Evolutionary conservation across 2,329 filamentous ascomycete species (phyloP).

Genomic region (Trichoderma harzianum): DNA sequence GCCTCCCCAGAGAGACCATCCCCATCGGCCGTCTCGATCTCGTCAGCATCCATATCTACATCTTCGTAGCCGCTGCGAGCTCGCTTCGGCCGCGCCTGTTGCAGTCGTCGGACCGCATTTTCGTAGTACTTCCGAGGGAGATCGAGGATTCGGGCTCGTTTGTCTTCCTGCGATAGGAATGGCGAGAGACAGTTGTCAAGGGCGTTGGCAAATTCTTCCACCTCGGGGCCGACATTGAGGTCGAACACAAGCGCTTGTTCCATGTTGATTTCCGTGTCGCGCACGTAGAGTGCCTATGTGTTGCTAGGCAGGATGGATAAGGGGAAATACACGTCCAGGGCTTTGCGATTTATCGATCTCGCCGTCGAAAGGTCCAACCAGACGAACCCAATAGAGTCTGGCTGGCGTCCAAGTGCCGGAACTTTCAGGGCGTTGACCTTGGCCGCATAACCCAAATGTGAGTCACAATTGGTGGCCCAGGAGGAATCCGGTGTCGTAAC

Average conservation of each 20-base stretch:
- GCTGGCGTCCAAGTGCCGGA: conserved; percentile 12
- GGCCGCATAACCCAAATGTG: conserved; percentile 5
- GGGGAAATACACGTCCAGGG: not conserved
- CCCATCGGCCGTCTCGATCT: conserved; percentile 37
- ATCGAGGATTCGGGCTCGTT: conserved; percentile 63
- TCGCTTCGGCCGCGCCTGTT: conserved; percentile 30
- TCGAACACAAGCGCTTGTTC: conserved; percentile 30
- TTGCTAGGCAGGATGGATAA: not conserved
- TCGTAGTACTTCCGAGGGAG: conserved; percentile 57
- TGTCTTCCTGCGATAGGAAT: conserved; percentile 48
- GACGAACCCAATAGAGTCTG: not conserved
- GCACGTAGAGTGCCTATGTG: not conserved
- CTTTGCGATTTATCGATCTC: not conserved
- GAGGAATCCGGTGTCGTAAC: not conserved
- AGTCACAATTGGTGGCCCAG: not conserved
- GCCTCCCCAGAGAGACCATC: conserved; percentile 24
- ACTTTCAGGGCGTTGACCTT: not conserved
- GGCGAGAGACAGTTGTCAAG: conserved; percentile 69
- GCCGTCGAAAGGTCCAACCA: conserved; percentile 9
- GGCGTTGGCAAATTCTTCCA: conserved; percentile 80
- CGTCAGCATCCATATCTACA: conserved; percentile 56
- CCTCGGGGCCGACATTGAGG: conserved; percentile 69
- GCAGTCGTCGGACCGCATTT: conserved; percentile 42
- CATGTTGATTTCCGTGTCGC: conserved; percentile 27
- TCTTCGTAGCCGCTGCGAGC: conserved; percentile 39